phyloP scores from a whole-genome alignment of 495 filamentous ascomycete species.

The Cairneyella variabilis region DNA sequence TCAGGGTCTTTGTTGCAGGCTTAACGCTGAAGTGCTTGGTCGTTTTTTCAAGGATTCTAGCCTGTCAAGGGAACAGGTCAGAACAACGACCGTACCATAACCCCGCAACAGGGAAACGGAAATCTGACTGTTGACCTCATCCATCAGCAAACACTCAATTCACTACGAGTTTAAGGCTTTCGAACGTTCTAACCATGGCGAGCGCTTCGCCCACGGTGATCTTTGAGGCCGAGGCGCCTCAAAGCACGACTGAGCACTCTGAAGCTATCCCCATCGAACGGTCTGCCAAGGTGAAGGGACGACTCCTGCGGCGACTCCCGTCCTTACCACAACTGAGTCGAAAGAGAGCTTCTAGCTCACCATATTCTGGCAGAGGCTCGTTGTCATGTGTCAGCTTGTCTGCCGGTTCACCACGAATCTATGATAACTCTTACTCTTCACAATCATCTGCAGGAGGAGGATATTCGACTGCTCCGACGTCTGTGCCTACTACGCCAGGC shows the following conservation, averaged over 20 bases:
- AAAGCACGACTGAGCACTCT: constrained; percentile 23
- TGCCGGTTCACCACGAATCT: constrained; percentile 28
- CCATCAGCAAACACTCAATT: too few relatives aligned
- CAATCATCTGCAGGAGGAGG: constrained; percentile 54
- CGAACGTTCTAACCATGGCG: constrained; percentile 24
- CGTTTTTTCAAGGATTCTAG: too few relatives aligned
- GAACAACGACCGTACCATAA: too few relatives aligned
- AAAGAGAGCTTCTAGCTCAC: constrained; percentile 62
- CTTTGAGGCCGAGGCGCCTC: constrained; percentile 7
- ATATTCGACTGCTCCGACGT: constrained; percentile 63
- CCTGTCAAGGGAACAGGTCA: too few relatives aligned
- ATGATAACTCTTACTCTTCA: constrained; percentile 54
- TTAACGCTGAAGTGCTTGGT: too few relatives aligned
- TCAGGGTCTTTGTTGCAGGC: too few relatives aligned
- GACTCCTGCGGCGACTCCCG: constrained; percentile 80
- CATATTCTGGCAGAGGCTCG: constrained; percentile 47
- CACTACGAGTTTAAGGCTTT: too few relatives aligned
- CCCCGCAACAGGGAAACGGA: too few relatives aligned
- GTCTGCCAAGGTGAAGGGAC: constrained; percentile 64
- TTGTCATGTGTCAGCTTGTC: constrained; percentile 82
- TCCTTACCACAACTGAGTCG: constrained; percentile 64
- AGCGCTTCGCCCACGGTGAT: constrained; percentile 15
- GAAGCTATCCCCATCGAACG: constrained; percentile 37
- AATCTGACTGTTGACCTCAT: too few relatives aligned
- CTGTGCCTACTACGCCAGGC: constrained; percentile 41